Evolutionary conservation across 2,329 filamentous ascomycete species (phyloP), one percentile per base, ranked within the genome.

Genomic region (Metarhizium album): DNA sequence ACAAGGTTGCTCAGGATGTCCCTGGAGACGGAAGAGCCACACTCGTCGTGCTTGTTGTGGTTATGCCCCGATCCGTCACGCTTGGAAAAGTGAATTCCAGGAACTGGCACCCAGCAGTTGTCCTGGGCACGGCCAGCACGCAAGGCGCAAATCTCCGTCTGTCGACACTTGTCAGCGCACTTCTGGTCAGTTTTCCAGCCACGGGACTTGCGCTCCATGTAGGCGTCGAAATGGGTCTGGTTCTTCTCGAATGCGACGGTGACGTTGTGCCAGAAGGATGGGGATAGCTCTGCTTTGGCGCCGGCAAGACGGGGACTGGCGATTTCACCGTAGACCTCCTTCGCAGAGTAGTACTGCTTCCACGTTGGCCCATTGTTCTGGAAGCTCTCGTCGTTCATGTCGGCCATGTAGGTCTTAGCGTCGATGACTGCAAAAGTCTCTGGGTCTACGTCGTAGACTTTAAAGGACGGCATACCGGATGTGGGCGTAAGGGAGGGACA

Each of bases 201-300:
- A 4, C 78, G 68, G 4, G 66, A 70, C 52, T 74, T 74, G 47
- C 76, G 66, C 1, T 63, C 59, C 50, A 70, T 67, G 59, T 71
- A 81, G 2, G 61, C 63, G 13, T 70, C 63, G 56, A 80, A 80
- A 1, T 67, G 61, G 0, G 59, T 52, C 1, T 68, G 55, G 50
- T 78, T 61, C 4, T 49, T 54, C 53, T 75, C 71, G 45, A 81
- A 70, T 1, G 64, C 61, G 0, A 63, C 64, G 0, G 77, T 80
- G 24, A 80, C 65, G 57, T 77, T 73, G 59, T 80, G 77, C 78
- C 78, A 81, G 63, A 80, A 80, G 1, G 71, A 71, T 0, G 77
- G 72, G 0, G 73, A 75, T 20, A 82, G 68, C 55, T 81, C 62
- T 4, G 67, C 66, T 4, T 61, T 61, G 2, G 61, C 23, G 31